A percentile compares a stretch with the other conserved stretches of the same genome.
phyloP scores from a whole-genome alignment of 495 filamentous ascomycete species.

The Pyrenula massariospora region DNA sequence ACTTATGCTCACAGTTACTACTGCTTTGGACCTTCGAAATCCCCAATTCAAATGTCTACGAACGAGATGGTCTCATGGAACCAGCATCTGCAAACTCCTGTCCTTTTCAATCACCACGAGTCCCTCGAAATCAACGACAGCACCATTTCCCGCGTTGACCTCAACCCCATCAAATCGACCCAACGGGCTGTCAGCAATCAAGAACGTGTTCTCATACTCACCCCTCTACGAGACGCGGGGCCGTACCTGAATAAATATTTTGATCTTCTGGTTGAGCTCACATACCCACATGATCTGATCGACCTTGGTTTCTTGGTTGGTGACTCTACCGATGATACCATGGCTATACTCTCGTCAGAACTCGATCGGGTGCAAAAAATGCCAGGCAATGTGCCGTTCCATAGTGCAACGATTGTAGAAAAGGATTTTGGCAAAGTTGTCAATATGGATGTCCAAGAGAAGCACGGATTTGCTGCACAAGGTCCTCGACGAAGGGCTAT shows the following conservation, averaged over 20 bases:
- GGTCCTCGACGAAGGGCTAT: constrained; percentile 84
- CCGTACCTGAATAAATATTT: constrained; percentile 78
- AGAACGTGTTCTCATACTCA: constrained; percentile 90
- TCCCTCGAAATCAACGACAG: constrained; percentile 72
- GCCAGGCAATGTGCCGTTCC: constrained; percentile 64
- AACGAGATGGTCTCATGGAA: constrained; percentile 89
- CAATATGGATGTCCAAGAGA: constrained; percentile 64
- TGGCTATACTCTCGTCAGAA: constrained; percentile 68
- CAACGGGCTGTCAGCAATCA: constrained; percentile 61
- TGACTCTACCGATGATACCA: constrained; percentile 81
- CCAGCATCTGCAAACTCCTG: constrained; percentile 76
- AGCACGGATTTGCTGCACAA: constrained; percentile 80
- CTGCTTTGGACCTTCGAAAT: constrained; percentile 87
- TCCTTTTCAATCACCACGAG: constrained; percentile 90
- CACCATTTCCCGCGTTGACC: constrained; percentile 65
- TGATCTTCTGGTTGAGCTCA: constrained; percentile 78
- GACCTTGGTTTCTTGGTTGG: constrained; percentile 91
- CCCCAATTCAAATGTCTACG: constrained; percentile 84
- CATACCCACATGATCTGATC: constrained; percentile 91
- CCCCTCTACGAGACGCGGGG: constrained; percentile 83
- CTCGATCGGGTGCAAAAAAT: constrained; percentile 77
- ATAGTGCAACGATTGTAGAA: constrained; percentile 68
- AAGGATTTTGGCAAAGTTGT: constrained; percentile 74
- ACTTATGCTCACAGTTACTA: constrained; percentile 57
- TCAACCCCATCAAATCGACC: constrained; percentile 79